phyloP scores from a whole-genome alignment of 2,329 filamentous ascomycete genomes.

The Trichophyton benhamiae region DNA sequence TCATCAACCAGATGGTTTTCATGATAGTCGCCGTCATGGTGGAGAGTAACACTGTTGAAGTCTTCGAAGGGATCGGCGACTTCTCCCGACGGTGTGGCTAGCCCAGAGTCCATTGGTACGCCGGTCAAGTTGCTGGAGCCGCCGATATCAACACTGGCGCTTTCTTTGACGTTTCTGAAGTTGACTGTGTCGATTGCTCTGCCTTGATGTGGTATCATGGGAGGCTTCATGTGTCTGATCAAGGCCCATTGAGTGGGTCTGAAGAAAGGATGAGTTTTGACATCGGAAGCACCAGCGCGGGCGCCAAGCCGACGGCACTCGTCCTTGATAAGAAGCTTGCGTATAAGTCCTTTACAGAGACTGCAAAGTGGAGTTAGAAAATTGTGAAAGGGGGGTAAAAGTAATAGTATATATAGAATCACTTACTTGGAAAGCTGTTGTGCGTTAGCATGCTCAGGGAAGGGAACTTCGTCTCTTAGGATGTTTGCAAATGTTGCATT shows the following conservation, averaged over 20 bases:
- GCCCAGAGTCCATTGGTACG: constrained; percentile 62
- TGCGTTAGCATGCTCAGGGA: constrained; percentile 74
- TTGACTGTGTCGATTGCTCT: constrained; percentile 88
- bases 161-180: constrained; percentile 96
- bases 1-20: constrained; percentile 13
- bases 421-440: constrained; percentile 87
- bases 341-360: constrained; percentile 89
- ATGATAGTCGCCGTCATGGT: constrained; percentile 80
- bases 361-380: constrained; percentile 35
- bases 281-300: constrained; percentile 87
- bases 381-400: background rate
- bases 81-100: constrained; percentile 75
- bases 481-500: constrained; percentile 99
- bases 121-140: constrained; percentile 20
- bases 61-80: constrained; percentile 86
- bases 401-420: background rate
- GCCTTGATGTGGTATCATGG: constrained; percentile 85
- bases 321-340: constrained; percentile 95
- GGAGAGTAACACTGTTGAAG: constrained; percentile 94
- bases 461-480: constrained; percentile 84
- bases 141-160: constrained; percentile 69
- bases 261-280: constrained; percentile 95
- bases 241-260: constrained; percentile 91
- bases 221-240: constrained; percentile 93
- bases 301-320: constrained; percentile 88